Percentiles rank a stretch among this genome's conserved stretches.
phyloP scores from a whole-genome alignment of 805 yeast genomes.

The Metschnikowia hibisci region DNA sequence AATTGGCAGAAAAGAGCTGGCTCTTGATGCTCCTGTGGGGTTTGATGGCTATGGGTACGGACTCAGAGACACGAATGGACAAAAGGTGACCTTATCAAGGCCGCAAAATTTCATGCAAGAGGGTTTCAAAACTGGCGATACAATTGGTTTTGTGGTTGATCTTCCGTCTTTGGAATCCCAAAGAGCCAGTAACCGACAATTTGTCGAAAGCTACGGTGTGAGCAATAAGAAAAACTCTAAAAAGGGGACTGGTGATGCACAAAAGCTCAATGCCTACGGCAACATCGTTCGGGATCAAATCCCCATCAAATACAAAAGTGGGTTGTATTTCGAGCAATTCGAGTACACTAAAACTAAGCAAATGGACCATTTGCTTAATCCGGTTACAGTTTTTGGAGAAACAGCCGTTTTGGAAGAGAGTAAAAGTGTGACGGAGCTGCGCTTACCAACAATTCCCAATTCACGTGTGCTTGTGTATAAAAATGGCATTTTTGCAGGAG shows the following conservation, averaged over 20 bases:
- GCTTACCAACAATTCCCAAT: constrained; percentile 43
- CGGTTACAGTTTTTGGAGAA: constrained; percentile 68
- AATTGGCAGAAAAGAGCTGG: constrained; percentile 77
- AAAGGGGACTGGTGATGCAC: constrained; percentile 9
- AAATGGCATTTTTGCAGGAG: constrained; percentile 69
- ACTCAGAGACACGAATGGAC: constrained; percentile 72
- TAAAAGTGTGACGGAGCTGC: constrained; percentile 25
- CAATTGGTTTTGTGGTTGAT: constrained; percentile 69
- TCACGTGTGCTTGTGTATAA: constrained; percentile 69
- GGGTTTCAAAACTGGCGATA: constrained; percentile 72
- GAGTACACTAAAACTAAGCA: constrained; percentile 69
- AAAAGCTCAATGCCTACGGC: constrained; percentile 13
- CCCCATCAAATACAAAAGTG: constrained; percentile 77
- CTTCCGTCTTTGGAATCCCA: constrained; percentile 57
- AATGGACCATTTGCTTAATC: constrained; percentile 72
- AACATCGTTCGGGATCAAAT: constrained; percentile 76
- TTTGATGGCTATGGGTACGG: constrained; percentile 94
- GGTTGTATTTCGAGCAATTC: constrained; percentile 76
- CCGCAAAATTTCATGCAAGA: constrained; percentile 52
- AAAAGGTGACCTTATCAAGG: constrained; percentile 70
- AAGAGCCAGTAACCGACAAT: constrained; percentile 33
- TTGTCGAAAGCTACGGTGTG: constrained; percentile 11
- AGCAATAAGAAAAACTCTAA: constrained; percentile 3
- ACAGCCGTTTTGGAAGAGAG: constrained; percentile 53
- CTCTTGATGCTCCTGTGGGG: constrained; percentile 93